A percentile compares a stretch with the other conserved stretches of the same genome.
Evolutionary conservation across 1,284 basidiomycete genomes (phyloP).

Genomic region (Phellopilus nigrolimitatus): DNA sequence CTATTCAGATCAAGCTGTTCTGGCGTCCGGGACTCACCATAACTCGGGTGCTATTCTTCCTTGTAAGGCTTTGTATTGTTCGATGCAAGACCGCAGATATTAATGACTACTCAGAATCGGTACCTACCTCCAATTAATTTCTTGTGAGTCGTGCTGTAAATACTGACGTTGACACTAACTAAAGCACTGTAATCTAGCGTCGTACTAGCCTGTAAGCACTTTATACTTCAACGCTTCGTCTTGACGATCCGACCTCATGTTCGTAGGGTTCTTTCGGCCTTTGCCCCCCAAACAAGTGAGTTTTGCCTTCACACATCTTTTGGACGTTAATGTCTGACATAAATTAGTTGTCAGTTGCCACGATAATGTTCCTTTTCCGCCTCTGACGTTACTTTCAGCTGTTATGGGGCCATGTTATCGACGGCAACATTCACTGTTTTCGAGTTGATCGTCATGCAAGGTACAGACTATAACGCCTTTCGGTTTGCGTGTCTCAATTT

Average conservation of each 20-base stretch:
- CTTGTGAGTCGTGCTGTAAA: constrained; percentile 1
- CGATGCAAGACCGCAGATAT: not conserved
- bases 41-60: constrained; percentile 13
- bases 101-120: constrained; percentile 14
- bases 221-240: not conserved
- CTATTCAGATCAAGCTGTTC: constrained; percentile 9
- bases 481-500: not conserved
- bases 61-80: constrained; percentile 4
- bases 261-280: constrained; percentile 12
- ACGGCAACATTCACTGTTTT: constrained; percentile 11
- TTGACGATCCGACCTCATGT: not conserved
- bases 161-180: not conserved
- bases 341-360: constrained; percentile 13
- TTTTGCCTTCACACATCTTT: not conserved
- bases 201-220: constrained; percentile 13
- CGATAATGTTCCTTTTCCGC: not conserved
- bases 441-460: constrained; percentile 18
- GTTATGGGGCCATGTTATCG: constrained; percentile 9
- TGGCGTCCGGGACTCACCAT: constrained; percentile 8
- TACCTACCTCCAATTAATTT: constrained; percentile 15
- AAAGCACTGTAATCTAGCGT: not conserved
- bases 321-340: not conserved
- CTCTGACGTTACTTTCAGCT: not conserved
- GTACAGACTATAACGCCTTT: not conserved
- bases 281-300: constrained; percentile 8